These are phyloP conservation scores for Starmera amethionina DNA, from an alignment of 805 yeast species.

Conservation along the genomic window DNA sequence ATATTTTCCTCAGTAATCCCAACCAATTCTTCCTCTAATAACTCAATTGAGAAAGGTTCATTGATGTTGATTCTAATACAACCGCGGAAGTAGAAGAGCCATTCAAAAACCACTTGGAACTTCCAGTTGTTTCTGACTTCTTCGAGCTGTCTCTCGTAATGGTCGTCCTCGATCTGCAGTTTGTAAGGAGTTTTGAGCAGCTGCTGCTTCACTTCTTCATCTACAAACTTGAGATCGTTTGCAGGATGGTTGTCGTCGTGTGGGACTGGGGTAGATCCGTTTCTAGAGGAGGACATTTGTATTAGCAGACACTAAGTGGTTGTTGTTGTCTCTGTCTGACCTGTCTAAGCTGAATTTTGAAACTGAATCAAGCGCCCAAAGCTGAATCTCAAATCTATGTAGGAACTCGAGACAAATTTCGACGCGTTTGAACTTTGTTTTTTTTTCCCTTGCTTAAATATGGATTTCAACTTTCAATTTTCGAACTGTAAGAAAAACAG, in stretches of 20 bases:
- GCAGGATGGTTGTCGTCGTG: constrained; percentile 19
- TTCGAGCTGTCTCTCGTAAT: constrained; percentile 19
- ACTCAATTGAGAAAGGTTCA: constrained; percentile 47
- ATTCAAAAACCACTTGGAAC: constrained; percentile 35
- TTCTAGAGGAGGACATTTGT: too few species aligned
- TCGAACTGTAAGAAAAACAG: too few species aligned
- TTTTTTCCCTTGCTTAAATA: too few species aligned
- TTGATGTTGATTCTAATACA: constrained; percentile 32
- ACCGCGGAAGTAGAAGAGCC: constrained; percentile 47
- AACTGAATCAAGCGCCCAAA: too few species aligned
- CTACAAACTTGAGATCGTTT: constrained; percentile 11
- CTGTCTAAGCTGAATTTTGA: too few species aligned
- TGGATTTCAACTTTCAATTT: too few species aligned
- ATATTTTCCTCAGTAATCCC: constrained; percentile 32
- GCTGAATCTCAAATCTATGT: too few species aligned
- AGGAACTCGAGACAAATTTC: too few species aligned
- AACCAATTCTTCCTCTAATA: constrained; percentile 52
- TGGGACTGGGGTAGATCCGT: constrained; percentile 14
- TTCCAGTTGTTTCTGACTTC: constrained; percentile 27
- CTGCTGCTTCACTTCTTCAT: constrained; percentile 25
- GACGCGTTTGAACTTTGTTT: too few species aligned
- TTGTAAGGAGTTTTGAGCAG: constrained; percentile 29
- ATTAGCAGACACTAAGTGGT: too few species aligned
- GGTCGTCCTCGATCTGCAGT: constrained; percentile 28
- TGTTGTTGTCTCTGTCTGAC: too few species aligned